These are phyloP conservation scores for Tuber aestivum DNA, from an alignment of 495 filamentous ascomycete species.

Conservation along the genomic window DNA sequence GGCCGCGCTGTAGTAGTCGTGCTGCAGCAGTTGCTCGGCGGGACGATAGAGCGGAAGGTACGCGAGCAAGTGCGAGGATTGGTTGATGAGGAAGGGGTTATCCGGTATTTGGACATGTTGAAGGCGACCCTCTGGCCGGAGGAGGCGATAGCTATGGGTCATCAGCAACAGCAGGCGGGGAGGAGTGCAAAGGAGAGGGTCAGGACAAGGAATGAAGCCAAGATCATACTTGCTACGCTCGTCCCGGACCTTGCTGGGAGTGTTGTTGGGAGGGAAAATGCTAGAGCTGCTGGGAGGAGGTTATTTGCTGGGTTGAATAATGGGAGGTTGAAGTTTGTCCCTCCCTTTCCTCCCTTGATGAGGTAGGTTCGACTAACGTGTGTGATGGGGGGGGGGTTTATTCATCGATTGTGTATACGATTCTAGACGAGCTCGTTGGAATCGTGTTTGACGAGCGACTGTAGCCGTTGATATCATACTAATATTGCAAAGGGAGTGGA, in stretches of 20 bases:
- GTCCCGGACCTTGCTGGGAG: conserved; percentile 72
- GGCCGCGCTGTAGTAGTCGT: conserved; percentile 94
- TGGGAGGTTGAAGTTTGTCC: conserved; percentile 58
- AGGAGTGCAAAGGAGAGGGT: conserved; percentile 53
- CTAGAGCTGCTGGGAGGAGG: conserved; percentile 71
- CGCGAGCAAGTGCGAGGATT: conserved; percentile 62
- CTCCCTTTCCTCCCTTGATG: neutral
- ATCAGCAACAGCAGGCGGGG: conserved; percentile 51
- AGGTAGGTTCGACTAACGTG: conserved; percentile 23
- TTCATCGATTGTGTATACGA: conserved; percentile 68
- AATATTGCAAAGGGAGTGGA: neutral
- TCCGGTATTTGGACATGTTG: conserved; percentile 65
- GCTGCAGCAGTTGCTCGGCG: conserved; percentile 71
- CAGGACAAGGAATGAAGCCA: conserved; percentile 68
- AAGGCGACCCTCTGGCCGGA: conserved; percentile 75
- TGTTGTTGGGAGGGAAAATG: conserved; percentile 78
- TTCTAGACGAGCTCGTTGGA: conserved; percentile 71
- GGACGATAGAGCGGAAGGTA: conserved; percentile 83
- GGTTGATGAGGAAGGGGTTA: conserved; percentile 68
- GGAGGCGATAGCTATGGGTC: conserved; percentile 51
- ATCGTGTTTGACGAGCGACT: conserved; percentile 55
- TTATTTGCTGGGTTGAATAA: conserved; percentile 82
- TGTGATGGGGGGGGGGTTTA: conserved; percentile 44
- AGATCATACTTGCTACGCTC: conserved; percentile 71
- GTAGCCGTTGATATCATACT: neutral